A percentile compares a stretch with the other conserved stretches of the same genome.
These are phyloP conservation scores for Colletotrichum higginsianum DNA, from an alignment of 2,329 filamentous ascomycete genomes.

Conservation along the genomic window DNA sequence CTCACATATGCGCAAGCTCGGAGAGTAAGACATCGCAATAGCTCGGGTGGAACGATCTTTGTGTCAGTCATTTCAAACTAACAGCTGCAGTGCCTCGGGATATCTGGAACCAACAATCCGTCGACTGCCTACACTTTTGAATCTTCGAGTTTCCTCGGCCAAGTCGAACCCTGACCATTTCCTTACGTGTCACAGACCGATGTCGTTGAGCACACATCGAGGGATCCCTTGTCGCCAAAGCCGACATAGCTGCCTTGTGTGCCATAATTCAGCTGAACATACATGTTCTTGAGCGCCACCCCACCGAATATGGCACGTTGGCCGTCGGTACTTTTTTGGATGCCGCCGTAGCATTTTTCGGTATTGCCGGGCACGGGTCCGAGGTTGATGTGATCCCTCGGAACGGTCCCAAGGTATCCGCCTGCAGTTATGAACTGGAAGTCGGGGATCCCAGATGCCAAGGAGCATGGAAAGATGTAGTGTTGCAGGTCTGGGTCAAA, in stretches of 20 bases:
- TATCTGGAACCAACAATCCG: neutral
- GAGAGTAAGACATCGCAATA: constrained; percentile 2
- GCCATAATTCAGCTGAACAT: constrained; percentile 58
- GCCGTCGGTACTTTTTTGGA: constrained; percentile 70
- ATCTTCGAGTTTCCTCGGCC: neutral
- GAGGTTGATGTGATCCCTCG: constrained; percentile 70
- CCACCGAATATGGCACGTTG: constrained; percentile 81
- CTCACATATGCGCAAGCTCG: neutral
- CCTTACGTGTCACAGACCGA: constrained; percentile 13
- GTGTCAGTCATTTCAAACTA: neutral
- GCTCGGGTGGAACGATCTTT: neutral
- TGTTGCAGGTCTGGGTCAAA: constrained; percentile 62
- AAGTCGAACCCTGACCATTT: neutral
- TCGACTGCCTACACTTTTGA: neutral
- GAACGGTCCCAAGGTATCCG: constrained; percentile 65
- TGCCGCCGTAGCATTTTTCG: constrained; percentile 80
- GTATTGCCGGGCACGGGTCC: constrained; percentile 63
- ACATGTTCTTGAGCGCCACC: constrained; percentile 83
- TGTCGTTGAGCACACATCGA: constrained; percentile 32
- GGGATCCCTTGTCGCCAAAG: constrained; percentile 29
- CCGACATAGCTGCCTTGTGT: constrained; percentile 25
- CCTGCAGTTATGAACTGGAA: constrained; percentile 68
- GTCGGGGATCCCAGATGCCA: constrained; percentile 68
- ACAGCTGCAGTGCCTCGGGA: neutral
- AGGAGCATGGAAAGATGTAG: constrained; percentile 71